Conservation (phyloP, 352 stramenopile genomes). For the Phytopythium chamaehyphon region DNA sequence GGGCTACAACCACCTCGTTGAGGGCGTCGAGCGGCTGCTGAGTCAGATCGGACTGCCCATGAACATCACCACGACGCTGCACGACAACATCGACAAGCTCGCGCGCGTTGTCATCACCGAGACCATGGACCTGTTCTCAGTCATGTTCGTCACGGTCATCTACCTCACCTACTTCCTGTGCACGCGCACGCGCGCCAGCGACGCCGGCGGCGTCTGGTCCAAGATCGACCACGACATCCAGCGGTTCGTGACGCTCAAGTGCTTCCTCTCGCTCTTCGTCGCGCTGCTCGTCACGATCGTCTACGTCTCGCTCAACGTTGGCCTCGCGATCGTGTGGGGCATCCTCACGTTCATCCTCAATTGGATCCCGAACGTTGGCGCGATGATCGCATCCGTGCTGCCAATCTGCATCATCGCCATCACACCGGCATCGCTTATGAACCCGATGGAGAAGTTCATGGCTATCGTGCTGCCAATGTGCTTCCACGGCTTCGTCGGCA, state of each 20-base stretch:
- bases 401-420: slow-evolving; percentile 87
- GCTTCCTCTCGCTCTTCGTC: slow-evolving; percentile 85
- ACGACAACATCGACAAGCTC: slow-evolving; percentile 89
- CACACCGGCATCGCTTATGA: slow-evolving; percentile 79
- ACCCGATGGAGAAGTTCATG: slow-evolving; percentile 87
- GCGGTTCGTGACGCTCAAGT: slow-evolving; percentile 87
- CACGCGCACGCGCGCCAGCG: slow-evolving; percentile 76
- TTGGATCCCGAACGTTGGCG: slow-evolving; percentile 87
- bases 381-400: slow-evolving; percentile 82
- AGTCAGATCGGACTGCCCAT: slow-evolving; percentile 73
- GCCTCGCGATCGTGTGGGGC: slow-evolving; percentile 82
- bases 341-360: slow-evolving; percentile 89
- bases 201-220: slow-evolving; percentile 83
- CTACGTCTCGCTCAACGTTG: slow-evolving; percentile 88
- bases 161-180: slow-evolving; percentile 88
- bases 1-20: slow-evolving; percentile 73
- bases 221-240: slow-evolving; percentile 89
- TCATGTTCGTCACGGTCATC: slow-evolving; percentile 89
- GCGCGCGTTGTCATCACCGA: slow-evolving; percentile 80
- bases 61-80: slow-evolving; percentile 87
- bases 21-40: slow-evolving; percentile 57
- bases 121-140: slow-evolving; percentile 88
- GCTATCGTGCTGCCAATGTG: slow-evolving; percentile 81
- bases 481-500: slow-evolving; percentile 88
- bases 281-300: slow-evolving; percentile 85